Evolutionary conservation across 78 protist genomes (phyloP).

Genomic region (slime mould (Dictyostelium discoideum)): dicty_2.7 NC_007088.5:5456001-5456500

Average conservation of each 20-base stretch:
- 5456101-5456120: neutral
- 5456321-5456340: neutral
- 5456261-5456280: neutral
- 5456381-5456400: neutral
- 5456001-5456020: neutral
- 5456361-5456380: neutral
- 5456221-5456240: neutral
- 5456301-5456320: neutral
- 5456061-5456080: neutral
- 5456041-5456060: neutral
- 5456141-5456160: neutral
- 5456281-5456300: neutral
- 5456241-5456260: neutral
- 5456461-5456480: neutral
- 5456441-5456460: neutral
- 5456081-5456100: neutral
- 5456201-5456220: neutral
- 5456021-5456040: neutral
- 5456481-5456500: no score
- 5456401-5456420: neutral
- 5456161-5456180: slow-evolving; percentile 1
- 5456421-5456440: neutral
- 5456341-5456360: neutral
- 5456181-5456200: neutral
- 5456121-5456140: neutral